These are phyloP conservation scores for Mucor racemosus DNA, from an alignment of 371 early-diverging fungal species.

Conservation along the genomic window DNA sequence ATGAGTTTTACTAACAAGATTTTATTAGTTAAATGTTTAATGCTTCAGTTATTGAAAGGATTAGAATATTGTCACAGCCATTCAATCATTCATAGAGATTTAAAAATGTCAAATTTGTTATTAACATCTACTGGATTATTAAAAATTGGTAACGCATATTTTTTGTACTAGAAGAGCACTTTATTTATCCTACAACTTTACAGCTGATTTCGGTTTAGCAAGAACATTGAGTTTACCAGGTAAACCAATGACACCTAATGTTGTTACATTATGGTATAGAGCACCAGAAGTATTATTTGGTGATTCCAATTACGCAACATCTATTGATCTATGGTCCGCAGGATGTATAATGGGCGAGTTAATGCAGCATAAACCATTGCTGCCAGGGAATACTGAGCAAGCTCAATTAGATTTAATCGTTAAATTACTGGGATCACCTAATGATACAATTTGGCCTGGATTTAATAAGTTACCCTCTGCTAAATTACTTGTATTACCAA, in stretches of 20 bases:
- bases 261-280: conserved; percentile 97
- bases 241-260: conserved; percentile 88
- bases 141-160: conserved; percentile 62
- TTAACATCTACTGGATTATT: conserved; percentile 75
- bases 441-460: conserved; percentile 81
- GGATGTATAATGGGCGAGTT: conserved; percentile 91
- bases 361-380: conserved; percentile 71
- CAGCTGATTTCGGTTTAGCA: conserved; percentile 93
- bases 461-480: conserved; percentile 66
- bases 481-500: conserved; percentile 51
- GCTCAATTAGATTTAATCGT: conserved; percentile 78
- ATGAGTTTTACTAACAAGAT: background rate
- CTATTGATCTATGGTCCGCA: conserved; percentile 93
- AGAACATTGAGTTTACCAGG: conserved; percentile 68
- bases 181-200: conserved; percentile 14
- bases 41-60: conserved; percentile 79
- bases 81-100: conserved; percentile 81
- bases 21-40: conserved; percentile 75
- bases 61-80: conserved; percentile 79
- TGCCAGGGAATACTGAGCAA: conserved; percentile 85
- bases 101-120: conserved; percentile 87
- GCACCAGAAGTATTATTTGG: conserved; percentile 93
- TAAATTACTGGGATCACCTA: conserved; percentile 81
- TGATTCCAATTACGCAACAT: conserved; percentile 73
- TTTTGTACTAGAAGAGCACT: background rate